Evolutionary conservation across 352 stramenopile species (phyloP), one percentile per base, ranked within the genome.

Genomic region (Phytophthora cryptogea): DNA sequence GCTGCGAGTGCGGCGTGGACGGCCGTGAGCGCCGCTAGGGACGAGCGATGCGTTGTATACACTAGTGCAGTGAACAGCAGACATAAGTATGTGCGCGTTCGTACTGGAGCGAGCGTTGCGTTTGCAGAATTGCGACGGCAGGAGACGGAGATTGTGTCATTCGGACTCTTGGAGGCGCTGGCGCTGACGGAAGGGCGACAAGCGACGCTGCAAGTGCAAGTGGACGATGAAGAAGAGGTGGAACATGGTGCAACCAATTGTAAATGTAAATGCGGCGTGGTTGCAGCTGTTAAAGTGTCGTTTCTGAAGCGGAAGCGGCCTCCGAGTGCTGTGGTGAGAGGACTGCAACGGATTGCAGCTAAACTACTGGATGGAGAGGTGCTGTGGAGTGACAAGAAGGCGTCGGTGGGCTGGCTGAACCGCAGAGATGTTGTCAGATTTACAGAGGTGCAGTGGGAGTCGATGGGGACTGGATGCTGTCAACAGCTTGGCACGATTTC

Each of bases 341-440:
- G 52, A 0, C 35, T 91, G 9, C 44, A 86, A 51, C 66, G 61
- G 1, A 67, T 79, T 39, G 48, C 66, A 3, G 43, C 39, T 13
- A 51, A 75, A 46, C 49, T 88, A 8, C 44, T 94, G 17, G 54
- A 74, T 8, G 75, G 70, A 3, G 57, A 59, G n/a, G 27, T 76
- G 7, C 41, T 88, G 7, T 92, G 80, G 80, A 59, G 33, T 5
- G 65, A 53, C 7, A 72, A 67, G 40, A 43, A 35, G 2, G 49
- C 71, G 7, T 64, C 57, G 0, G 40, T 91, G 9, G 51, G 45
- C 10, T 91, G 84, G 81, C 49, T 89, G 49, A 86, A 88, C 36
- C 23, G 16, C 8, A 54, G 44, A 39, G 70, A 88, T 20, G 9
- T 16, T 5, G 56, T 87, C 5, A 26, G 58, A 8, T 87, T 83